These are phyloP conservation scores for Pythium insidiosum DNA, from an alignment of 352 stramenopile genomes.

Conservation along the genomic window DNA sequence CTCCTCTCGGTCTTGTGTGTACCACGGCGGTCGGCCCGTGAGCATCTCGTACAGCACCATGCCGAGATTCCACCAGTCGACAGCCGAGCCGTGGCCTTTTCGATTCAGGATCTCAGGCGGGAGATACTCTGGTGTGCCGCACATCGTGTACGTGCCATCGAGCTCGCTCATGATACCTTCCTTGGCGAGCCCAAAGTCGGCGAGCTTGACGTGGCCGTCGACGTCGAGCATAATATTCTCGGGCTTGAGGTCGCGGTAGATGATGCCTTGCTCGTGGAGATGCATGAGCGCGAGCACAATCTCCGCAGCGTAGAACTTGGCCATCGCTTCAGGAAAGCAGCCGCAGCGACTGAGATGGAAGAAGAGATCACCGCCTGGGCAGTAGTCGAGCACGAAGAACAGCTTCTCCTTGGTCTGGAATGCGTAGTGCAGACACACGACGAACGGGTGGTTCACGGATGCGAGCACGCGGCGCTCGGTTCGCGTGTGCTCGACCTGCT, in stretches of 20 bases:
- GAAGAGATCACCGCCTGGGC: constrained; percentile 76
- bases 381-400: constrained; percentile 86
- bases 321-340: constrained; percentile 77
- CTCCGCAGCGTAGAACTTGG: constrained; percentile 78
- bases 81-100: constrained; percentile 59
- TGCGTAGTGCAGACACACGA: constrained; percentile 84
- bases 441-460: constrained; percentile 78
- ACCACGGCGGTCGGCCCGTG: constrained; percentile 67
- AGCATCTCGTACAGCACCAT: constrained; percentile 85
- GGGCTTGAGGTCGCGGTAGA: constrained; percentile 79
- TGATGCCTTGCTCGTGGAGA: constrained; percentile 77
- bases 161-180: constrained; percentile 66
- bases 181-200: constrained; percentile 77
- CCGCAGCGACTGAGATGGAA: constrained; percentile 70
- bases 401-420: constrained; percentile 83
- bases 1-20: constrained; percentile 72
- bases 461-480: constrained; percentile 80
- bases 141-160: constrained; percentile 78
- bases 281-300: constrained; percentile 82
- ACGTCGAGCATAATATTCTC: constrained; percentile 87
- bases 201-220: constrained; percentile 74
- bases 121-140: constrained; percentile 82
- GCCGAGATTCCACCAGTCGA: constrained; percentile 83
- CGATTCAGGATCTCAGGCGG: constrained; percentile 80
- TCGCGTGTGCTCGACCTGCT: constrained; percentile 78